Evolutionary conservation across 495 filamentous ascomycete species (phyloP), one percentile per base, ranked within the genome.

Genomic region (Hamigera avellanea): DNA sequence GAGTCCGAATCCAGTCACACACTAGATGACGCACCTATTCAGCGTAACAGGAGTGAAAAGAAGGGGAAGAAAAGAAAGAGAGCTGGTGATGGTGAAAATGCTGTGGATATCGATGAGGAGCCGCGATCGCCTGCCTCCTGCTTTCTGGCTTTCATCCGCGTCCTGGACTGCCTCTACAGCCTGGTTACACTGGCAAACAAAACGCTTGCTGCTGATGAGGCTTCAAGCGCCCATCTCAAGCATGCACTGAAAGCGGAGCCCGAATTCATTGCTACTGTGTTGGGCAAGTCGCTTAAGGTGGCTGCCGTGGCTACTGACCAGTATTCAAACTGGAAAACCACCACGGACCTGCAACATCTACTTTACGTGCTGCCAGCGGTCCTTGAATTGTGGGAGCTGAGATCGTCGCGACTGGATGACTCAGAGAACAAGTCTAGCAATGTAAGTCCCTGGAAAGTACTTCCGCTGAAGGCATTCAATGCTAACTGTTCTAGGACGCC

Each of bases 191-290:
- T 58, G 38, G 49, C 38, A 19, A 54, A 44, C 26, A 50, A 38
- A 26, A 57, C 42, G 14, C 40, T 43, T 21, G 45, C 43, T 13
- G 35, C 46, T 9, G 51, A 61, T 34, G 62, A 59, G 26, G 58
- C 67, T 23, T 57, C 61, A 17, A 61, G 61, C 23, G 71, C 74
- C 25, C 69, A 73, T 43, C 62, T 77, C 37, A 69, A 63, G 38
- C 56, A 68, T 33, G 64, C 63, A 8, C 46, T 78, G 16, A 59
- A 58, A 44, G 66, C 61, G 2, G 56, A 67, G 21, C 61, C 63
- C 7, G 62, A 67, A 36, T 51, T 63, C 15, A 57, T 68, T 27
- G 70, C 72, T 12, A 43, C 48, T 8, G 54, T 74, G 21, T 44
- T 80, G 17, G 59, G 59, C 19, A 51, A 50, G 33, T 50, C 56